Base-by-base conservation (phyloP, 1,284 basidiomycete species). In the Heterobasidion parviporum region DNA sequence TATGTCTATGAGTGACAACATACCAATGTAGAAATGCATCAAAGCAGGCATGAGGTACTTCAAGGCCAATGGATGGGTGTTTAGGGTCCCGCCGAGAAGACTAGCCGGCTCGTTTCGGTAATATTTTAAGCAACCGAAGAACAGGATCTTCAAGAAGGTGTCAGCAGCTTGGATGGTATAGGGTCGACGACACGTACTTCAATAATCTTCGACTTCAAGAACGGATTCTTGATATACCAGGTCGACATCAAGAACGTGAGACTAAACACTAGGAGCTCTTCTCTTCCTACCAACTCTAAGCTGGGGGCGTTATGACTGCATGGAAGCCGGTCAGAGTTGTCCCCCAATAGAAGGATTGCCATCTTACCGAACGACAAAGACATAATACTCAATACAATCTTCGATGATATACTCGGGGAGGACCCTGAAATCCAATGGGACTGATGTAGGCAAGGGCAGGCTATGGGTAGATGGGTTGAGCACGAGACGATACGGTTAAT, bases 151-250 rank as follows among this genome's bases (percentile, higher is more conserved):
- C 2, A 9, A n/a, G 12, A 57, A 56, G 57, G 59, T n/a, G 35
- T 56, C 16, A 50, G 53, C 6, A n/a, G 45, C 52, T 41, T 15
- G n/a, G 43, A 35, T 10, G 35, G 10, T 47, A 45, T 32, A 10
- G 44, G 26, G 41, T 58, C 10, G 38, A 26, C 26, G 26, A 15
- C 16, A 69, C 77, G 50, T 62, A 93, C 92, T 66, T 96, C 93
- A 60, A 98, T 93, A 48, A 99, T 87, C 72, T 99, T 98, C n/a
- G 94, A 87, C 71, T 98, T 98, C 63, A 99, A 71, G 78, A 97
- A 98, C 0, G 97, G 97, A 63, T 99, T 99, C 75, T 97, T 98
- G 75, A 99, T 94, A 69, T 96, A 98, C 83, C 90, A 92, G 0
- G 92, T 92, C 6, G 94, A 97, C 7, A 90, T 88, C 55, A 99